A percentile compares a stretch with the other conserved stretches of the same genome.
Conservation (phyloP, 768 basidiomycete species). For the Amanita rimosa region DNA sequence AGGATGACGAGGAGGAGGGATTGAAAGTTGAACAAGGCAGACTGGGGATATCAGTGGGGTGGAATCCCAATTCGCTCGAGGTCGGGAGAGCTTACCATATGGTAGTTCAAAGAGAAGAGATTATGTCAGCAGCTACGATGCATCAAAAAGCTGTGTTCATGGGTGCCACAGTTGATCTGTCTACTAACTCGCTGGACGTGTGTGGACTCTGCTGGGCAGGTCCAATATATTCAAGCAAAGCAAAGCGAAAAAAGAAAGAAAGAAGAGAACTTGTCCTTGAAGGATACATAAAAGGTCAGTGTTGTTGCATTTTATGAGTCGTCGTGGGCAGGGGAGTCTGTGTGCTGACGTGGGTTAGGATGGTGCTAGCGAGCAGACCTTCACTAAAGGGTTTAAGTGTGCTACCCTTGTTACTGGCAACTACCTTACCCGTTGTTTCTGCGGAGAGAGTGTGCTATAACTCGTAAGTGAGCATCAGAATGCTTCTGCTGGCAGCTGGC, state of each 20-base stretch:
- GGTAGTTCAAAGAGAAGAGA: not conserved
- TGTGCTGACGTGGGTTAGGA: not conserved
- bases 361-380: not conserved
- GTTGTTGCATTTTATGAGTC: too few relatives aligned
- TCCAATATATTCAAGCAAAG: not conserved
- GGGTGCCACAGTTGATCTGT: constrained; percentile 3
- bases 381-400: not conserved
- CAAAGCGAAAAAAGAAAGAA: too few relatives aligned
- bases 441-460: constrained; percentile 15
- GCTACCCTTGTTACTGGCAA: constrained; percentile 11
- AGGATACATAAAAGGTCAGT: not conserved
- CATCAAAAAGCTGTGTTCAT: too few relatives aligned
- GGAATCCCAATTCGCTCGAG: too few relatives aligned
- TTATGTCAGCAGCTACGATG: too few relatives aligned
- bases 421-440: constrained; percentile 13
- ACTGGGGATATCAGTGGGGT: constrained; percentile 22
- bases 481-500: not conserved
- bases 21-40: constrained; percentile 97
- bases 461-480: not conserved
- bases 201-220: constrained; percentile 6
- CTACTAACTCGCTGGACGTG: not conserved
- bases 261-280: not conserved
- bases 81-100: not conserved
- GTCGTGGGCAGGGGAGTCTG: too few relatives aligned
- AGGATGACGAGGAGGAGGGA: constrained; percentile 90